Evolutionary conservation across 108 stramenopile species (phyloP), one percentile per base, ranked within the genome.

Genomic region (Conticribra guillardii): DNA sequence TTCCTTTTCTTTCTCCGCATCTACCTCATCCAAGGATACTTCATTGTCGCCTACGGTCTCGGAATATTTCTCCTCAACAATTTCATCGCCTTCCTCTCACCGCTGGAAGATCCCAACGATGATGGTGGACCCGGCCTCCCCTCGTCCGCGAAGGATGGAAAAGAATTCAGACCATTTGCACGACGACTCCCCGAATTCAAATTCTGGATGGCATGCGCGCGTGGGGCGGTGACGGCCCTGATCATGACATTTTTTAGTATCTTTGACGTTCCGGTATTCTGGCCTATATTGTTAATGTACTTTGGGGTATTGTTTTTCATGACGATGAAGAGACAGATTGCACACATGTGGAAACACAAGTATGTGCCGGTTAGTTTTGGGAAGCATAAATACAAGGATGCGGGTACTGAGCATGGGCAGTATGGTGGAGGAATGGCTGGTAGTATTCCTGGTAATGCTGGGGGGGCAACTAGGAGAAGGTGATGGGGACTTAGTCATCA

Each of bases 211-310:
- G 87, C 92, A 2, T 96, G 95, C 70, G 64, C 86, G 7, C 84
- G 85, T 54, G 99, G 96, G 17, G 81, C 84, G 14, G 19, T 65
- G n/a, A 88, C 85, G 11, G 82, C 88, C 19, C 76, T 99, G 34
- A 14, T 84, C 33, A 97, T 98, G 96, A 99, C 98, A 11, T 98
- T 98, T 80, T 98, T 98, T 79, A 66, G 79, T 28, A 59, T 99
- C 14, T 99, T 99, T 80, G 98, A 99, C 82, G 82, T 99, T 32
- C 99, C 99, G 11, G 99, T 99, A n/a, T 99, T 98, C 81, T 99
- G 99, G 99, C 99, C 99, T 46, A 99, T 99, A 58, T 67, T 99
- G 51, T 69, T 99, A 19, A 71, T 99, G 84, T 99, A 99, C 84
- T 99, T 99, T 74, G 85, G 97, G 64, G 83, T 96, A 26, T 85